phyloP scores from a whole-genome alignment of 805 yeast species.

The Pichia cephalocereana region DNA sequence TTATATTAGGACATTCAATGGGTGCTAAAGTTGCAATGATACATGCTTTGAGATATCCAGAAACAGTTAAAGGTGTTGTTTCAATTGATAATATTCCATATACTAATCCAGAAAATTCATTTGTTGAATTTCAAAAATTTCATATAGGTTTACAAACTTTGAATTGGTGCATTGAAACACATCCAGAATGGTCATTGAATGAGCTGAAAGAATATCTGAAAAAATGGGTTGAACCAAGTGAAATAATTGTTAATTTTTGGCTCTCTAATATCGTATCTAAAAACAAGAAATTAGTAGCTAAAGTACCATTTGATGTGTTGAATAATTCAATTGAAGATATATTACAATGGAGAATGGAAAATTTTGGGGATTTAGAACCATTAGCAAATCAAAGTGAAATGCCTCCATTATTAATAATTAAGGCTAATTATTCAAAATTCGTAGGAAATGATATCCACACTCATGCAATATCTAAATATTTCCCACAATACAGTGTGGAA shows the following conservation, averaged over 20 bases:
- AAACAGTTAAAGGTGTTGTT: slow-evolving; percentile 47
- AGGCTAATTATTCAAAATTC: slow-evolving; percentile 57
- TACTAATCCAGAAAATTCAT: slow-evolving; percentile 34
- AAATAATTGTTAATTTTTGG: slow-evolving; percentile 61
- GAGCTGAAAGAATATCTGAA: slow-evolving; percentile 45
- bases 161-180: slow-evolving; percentile 5
- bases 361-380: slow-evolving; percentile 18
- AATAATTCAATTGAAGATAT: slow-evolving; percentile 53
- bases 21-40: slow-evolving; percentile 95
- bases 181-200: slow-evolving; percentile 35
- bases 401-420: slow-evolving; percentile 66
- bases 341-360: slow-evolving; percentile 40
- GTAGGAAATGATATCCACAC: slow-evolving; percentile 17
- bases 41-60: slow-evolving; percentile 57
- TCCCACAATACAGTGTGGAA: slow-evolving; percentile 58
- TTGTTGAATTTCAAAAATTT: slow-evolving; percentile 24
- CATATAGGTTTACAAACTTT: slow-evolving; percentile 17
- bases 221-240: slow-evolving; percentile 48
- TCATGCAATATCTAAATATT: slow-evolving; percentile 23
- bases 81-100: slow-evolving; percentile 79
- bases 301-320: slow-evolving; percentile 60
- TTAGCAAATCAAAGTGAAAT: slow-evolving; percentile 35
- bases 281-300: slow-evolving; percentile 14
- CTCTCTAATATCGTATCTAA: slow-evolving; percentile 49
- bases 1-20: slow-evolving; percentile 71